Percentiles rank a stretch among this genome's conserved stretches.
Evolutionary conservation across 495 filamentous ascomycete genomes (phyloP).

Genomic region (Neurospora africana): DNA sequence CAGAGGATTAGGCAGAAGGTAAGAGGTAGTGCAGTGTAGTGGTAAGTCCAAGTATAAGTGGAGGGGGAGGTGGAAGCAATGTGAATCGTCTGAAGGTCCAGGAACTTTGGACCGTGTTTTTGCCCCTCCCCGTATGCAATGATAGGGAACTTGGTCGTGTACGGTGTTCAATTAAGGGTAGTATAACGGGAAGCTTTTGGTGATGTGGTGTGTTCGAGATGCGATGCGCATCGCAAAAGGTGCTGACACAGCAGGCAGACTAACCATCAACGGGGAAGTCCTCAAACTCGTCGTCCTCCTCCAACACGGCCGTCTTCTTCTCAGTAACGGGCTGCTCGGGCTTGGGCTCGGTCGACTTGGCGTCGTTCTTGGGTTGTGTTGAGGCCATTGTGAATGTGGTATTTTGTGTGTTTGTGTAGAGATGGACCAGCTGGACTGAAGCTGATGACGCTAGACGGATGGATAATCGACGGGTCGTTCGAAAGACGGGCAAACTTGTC

Average conservation of each 20-base stretch:
- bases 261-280: conserved; percentile 95
- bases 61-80: no score
- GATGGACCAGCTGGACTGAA: neutral
- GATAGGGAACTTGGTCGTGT: no score
- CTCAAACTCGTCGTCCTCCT: conserved; percentile 98
- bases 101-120: no score
- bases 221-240: conserved; percentile 1
- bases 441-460: neutral
- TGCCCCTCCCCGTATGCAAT: no score
- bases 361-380: conserved; percentile 27
- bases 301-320: conserved; percentile 51
- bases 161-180: no score
- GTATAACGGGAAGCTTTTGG: no score
- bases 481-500: neutral
- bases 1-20: no score
- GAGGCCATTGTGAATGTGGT: conserved; percentile 19
- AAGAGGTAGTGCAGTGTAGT: no score
- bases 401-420: neutral
- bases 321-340: conserved; percentile 13
- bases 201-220: neutral
- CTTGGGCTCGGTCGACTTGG: conserved; percentile 30
- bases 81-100: no score
- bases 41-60: no score
- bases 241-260: conserved; percentile 7
- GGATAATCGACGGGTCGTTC: neutral